phyloP scores from a whole-genome alignment of 805 yeast genomes.

The Candida namnaoensis region DNA sequence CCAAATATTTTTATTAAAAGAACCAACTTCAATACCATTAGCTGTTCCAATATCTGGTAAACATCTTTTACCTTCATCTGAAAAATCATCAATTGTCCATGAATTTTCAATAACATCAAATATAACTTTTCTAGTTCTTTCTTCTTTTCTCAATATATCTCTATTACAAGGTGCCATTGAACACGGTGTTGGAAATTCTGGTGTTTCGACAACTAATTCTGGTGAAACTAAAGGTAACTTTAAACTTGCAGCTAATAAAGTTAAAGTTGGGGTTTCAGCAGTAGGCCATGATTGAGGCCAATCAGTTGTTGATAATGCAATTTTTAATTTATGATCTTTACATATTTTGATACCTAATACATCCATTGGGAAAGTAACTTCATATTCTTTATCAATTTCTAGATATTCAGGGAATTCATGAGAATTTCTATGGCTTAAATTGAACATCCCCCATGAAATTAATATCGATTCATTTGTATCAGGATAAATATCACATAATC shows the following conservation, averaged over 20 bases:
- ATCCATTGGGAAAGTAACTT: slow-evolving; percentile 26
- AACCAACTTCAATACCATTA: slow-evolving; percentile 31
- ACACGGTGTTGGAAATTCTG: slow-evolving; percentile 22
- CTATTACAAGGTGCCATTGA: slow-evolving; percentile 20
- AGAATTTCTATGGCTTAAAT: slow-evolving; percentile 30
- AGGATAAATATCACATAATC: slow-evolving; percentile 32
- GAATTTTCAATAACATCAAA: slow-evolving; percentile 25
- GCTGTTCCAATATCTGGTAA: slow-evolving; percentile 22
- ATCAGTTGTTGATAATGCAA: slow-evolving; percentile 34
- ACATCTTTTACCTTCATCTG: slow-evolving; percentile 26
- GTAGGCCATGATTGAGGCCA: slow-evolving; percentile 43
- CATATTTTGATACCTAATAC: slow-evolving; percentile 28
- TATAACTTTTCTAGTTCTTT: slow-evolving; percentile 14
- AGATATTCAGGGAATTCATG: slow-evolving; percentile 31
- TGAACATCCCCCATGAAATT: slow-evolving; percentile 38
- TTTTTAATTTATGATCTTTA: slow-evolving; percentile 28
- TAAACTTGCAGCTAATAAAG: slow-evolving; percentile 22
- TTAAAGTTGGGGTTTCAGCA: slow-evolving; percentile 29
- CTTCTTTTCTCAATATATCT: slow-evolving; percentile 16
- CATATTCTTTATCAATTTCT: slow-evolving; percentile 22
- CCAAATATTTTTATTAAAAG: slow-evolving; percentile 31
- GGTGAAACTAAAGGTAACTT: slow-evolving; percentile 20
- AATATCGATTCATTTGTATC: slow-evolving; percentile 23
- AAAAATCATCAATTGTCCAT: slow-evolving; percentile 25
- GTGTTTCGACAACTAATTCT: slow-evolving; percentile 4